Base-by-base conservation (phyloP, 805 yeast species). In the Nakazawaea holstii region DNA sequence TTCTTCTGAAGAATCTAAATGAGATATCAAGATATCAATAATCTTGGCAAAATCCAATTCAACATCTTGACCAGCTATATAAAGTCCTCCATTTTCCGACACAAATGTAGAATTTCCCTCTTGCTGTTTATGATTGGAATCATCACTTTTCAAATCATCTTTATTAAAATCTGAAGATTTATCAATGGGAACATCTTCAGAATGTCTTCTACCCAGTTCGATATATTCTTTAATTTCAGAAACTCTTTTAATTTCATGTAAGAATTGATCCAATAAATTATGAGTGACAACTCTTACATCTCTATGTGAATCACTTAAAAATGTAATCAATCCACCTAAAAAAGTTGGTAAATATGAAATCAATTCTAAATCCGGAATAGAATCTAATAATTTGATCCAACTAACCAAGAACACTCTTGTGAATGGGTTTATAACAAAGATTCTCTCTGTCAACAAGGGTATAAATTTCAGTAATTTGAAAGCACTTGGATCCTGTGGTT, bases 311-410 rank as follows among this genome's bases (percentile, higher is more conserved):
- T 87, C 92, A 53, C 87, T 87, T 41, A 92, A 69, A 57, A 88
- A 92, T 15, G 82, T 76, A 40, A 92, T 70, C 51, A 92, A 68
- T 0, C 94, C 97, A 42, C 90, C 94, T 35, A 94, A 70, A 60
- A 94, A 89, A 35, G 91, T 86, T 1, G 99, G 97, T 41, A 94
- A 69, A 60, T 86, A 94, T 0, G 95, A 78, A 15, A 94, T 80
- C 49, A 94, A 69, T 56, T 92, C 97, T 46, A 92, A 70, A 45
- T 92, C 95, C 0, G 99, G 98, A 7, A 91, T 88, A 9, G 94
- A 89, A 64, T 92, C 94, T 42, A 94, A 71, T n/a, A 94, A 76
- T 53, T 89, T 85, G 41, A 94, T 74, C 99, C 99, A 94, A 44
- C 95, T 87, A 10, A 94, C 92, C 48, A 94, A 69, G 58, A 94